Evolutionary conservation across 176 grass and related monocot species (phyloP).

Genomic region (Raddia guianensis): DNA sequence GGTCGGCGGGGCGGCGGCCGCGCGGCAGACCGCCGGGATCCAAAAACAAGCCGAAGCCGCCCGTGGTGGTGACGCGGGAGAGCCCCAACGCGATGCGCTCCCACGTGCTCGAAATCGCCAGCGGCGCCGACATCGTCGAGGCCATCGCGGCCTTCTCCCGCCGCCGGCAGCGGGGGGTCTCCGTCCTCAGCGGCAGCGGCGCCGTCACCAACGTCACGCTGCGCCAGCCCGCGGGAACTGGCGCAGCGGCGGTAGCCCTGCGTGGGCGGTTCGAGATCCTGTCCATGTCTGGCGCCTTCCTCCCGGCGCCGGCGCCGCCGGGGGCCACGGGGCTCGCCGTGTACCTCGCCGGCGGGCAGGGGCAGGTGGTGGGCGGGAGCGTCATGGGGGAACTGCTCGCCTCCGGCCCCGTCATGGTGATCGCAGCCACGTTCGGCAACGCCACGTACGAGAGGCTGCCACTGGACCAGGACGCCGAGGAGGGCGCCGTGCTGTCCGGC

Average conservation of each 20-base stretch:
- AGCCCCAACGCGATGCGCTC: slow-evolving; percentile 89
- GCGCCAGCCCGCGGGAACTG: slow-evolving; percentile 59
- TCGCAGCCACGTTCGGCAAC: slow-evolving; percentile 89
- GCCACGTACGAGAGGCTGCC: slow-evolving; percentile 89
- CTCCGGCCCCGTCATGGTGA: slow-evolving; percentile 87
- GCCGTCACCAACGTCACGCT: slow-evolving; percentile 78
- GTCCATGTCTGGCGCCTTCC: slow-evolving; percentile 82
- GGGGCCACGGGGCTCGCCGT: slow-evolving; percentile 72
- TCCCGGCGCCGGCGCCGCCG: slow-evolving; percentile 66
- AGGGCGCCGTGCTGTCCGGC: slow-evolving; percentile 49
- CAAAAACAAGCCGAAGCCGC: slow-evolving; percentile 94
- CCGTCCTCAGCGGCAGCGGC: slow-evolving; percentile 82
- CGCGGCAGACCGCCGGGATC: slow-evolving; percentile 85
- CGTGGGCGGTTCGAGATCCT: slow-evolving; percentile 78
- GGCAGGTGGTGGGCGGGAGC: slow-evolving; percentile 83
- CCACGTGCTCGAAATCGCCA: slow-evolving; percentile 90
- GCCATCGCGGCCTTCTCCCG: slow-evolving; percentile 76
- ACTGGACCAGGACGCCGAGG: slow-evolving; percentile 60
- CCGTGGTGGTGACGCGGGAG: slow-evolving; percentile 77
- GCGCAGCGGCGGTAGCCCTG: slow-evolving; percentile 54
- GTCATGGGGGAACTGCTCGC: slow-evolving; percentile 84
- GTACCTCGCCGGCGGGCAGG: slow-evolving; percentile 84
- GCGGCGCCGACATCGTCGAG: slow-evolving; percentile 85
- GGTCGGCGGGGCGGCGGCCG: slow-evolving; percentile 49
- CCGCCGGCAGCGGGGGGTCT: slow-evolving; percentile 76